Evolutionary conservation across 208 protist species (phyloP).

Genomic region (Angomonas ambiguus): DNA sequence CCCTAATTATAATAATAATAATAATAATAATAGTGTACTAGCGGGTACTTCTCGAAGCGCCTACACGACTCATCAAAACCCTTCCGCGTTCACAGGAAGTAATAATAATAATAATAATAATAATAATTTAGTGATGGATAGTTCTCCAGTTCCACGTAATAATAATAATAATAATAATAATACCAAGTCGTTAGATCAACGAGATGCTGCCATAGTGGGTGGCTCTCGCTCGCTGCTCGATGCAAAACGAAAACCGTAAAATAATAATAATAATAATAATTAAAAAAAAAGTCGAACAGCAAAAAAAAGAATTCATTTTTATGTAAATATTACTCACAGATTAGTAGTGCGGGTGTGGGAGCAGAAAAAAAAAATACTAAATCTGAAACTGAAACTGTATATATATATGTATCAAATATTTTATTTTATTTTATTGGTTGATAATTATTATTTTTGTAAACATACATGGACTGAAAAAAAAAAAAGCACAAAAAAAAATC

Average conservation of each 20-base stretch:
- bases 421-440: neutral
- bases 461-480: too few species aligned
- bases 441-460: constrained; percentile 4
- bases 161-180: constrained; percentile 12
- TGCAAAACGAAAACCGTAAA: neutral
- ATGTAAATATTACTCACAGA: neutral
- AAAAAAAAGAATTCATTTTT: neutral
- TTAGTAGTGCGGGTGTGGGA: too few species aligned
- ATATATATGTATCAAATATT: neutral
- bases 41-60: too few species aligned
- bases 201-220: neutral
- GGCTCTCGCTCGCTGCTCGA: neutral
- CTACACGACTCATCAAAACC: neutral
- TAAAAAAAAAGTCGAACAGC: neutral
- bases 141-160: neutral
- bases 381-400: constrained; percentile 13
- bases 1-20: neutral
- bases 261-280: neutral
- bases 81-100: neutral
- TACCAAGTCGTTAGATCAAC: neutral
- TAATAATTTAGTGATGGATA: neutral
- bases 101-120: constrained; percentile 13
- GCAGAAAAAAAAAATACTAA: constrained; percentile 5
- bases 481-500: constrained; percentile 10
- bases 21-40: constrained; percentile 9